Evolutionary conservation across 2,329 filamentous ascomycete species (phyloP), one percentile per base, ranked within the genome.

Genomic region (Neocatenulostroma microsporum): DNA sequence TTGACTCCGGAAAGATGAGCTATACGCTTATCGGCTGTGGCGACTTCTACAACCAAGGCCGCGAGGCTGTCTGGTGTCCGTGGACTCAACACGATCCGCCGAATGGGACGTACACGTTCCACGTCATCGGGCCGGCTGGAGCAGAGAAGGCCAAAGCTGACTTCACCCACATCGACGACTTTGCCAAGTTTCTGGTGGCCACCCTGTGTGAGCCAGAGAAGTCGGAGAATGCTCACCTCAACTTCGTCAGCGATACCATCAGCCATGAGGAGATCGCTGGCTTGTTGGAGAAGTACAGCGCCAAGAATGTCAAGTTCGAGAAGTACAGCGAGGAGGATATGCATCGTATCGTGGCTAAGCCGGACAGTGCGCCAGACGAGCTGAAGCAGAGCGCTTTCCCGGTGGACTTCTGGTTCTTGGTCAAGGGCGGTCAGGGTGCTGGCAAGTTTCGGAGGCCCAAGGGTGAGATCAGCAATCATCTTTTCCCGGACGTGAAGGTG

Each of bases 131-230:
- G 2, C 15, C 19, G 12, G 20, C 20, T 14, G 31, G n/a, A n/a
- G n/a, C n/a, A n/a, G n/a, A n/a, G n/a, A n/a, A 34, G 9, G 31
- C 31, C 4, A 34, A 25, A 13, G 31, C 31, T 5, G 20, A 34
- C 14, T 34, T 24, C 31, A 34, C 31, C 14, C 31, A 34, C 31
- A 34, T 24, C 12, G 31, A 34, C 20, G 31, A 34, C 31, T 34
- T 34, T 25, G 31, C 31, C 14, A 21, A 20, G 14, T 34, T 24
- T 17, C 31, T 34, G 2, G 31, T 23, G 3, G 31, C 31, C 14
- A 34, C 31, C n/a, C 21, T 34, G 4, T 13, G 19, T 15, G 31
- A 34, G 31, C 31, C 31, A 15, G 31, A 23, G 19, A 34, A 34
- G 31, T 25, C 31, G 9, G 31, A 24, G 14, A 25, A 34, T 15